These are phyloP conservation scores for Suhomyces bokatorum DNA, from an alignment of 1,139 yeast genomes.

Conservation along the genomic window DNA sequence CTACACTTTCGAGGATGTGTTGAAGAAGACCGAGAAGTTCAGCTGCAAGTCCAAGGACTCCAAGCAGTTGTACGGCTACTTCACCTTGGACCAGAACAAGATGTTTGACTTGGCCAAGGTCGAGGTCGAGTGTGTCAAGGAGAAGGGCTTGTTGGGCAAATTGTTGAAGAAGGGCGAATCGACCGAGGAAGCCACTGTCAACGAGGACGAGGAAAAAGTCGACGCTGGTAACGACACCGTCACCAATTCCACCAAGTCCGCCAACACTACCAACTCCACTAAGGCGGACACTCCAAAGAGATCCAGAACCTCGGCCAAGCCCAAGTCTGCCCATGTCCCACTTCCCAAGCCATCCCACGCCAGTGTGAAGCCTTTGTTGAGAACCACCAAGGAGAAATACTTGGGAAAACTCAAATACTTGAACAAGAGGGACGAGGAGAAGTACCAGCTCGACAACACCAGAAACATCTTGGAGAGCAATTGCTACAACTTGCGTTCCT, in stretches of 20 bases:
- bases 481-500: constrained; percentile 57
- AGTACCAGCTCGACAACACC: constrained; percentile 47
- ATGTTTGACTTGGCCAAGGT: constrained; percentile 46
- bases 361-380: constrained; percentile 47
- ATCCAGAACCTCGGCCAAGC: constrained; percentile 17
- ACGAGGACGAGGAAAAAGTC: constrained; percentile 13
- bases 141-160: constrained; percentile 30
- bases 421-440: constrained; percentile 47
- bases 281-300: constrained; percentile 17
- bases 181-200: constrained; percentile 17
- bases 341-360: constrained; percentile 36
- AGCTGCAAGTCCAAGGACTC: constrained; percentile 41
- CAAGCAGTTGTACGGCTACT: constrained; percentile 40
- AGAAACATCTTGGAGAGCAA: constrained; percentile 58
- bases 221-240: constrained; percentile 7
- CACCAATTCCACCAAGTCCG: constrained; percentile 6
- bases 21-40: constrained; percentile 43
- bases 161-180: constrained; percentile 25
- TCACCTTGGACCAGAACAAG: constrained; percentile 51
- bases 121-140: constrained; percentile 41
- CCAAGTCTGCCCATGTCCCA: constrained; percentile 22
- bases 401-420: constrained; percentile 30
- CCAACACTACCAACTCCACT: constrained; percentile 12
- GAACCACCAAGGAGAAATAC: constrained; percentile 38
- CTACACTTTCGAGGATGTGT: constrained; percentile 31